These are phyloP conservation scores for Ustulina deusta DNA, from an alignment of 2,329 filamentous ascomycete genomes.

Conservation along the genomic window DNA sequence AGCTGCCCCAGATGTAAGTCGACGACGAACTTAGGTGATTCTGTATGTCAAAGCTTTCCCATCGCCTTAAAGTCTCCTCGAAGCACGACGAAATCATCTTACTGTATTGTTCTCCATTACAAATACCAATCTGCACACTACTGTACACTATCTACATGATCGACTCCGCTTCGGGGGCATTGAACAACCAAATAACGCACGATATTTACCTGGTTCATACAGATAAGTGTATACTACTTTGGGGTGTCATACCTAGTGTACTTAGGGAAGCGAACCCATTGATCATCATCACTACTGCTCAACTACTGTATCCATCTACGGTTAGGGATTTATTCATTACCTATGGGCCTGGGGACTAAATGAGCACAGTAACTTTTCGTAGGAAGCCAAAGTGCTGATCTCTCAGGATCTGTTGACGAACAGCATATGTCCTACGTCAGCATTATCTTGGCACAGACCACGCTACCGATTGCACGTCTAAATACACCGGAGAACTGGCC, in stretches of 20 bases:
- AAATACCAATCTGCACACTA: constrained; percentile 25
- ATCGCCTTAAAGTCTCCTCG: not conserved
- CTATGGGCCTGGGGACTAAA: not conserved
- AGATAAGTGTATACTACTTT: no score
- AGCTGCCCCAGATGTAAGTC: not conserved
- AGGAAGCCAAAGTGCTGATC: no score
- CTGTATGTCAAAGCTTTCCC: not conserved
- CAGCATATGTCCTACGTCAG: no score
- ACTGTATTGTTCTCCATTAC: constrained; percentile 11
- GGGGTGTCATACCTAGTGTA: no score
- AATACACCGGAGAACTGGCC: no score
- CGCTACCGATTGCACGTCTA: no score
- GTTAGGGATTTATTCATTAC: not conserved
- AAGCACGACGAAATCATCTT: not conserved
- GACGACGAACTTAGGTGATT: not conserved
- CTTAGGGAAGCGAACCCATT: not conserved
- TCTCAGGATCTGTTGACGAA: no score
- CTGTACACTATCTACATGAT: no score
- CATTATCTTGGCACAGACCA: no score
- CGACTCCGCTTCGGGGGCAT: not conserved
- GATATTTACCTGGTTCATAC: no score
- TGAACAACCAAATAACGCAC: not conserved
- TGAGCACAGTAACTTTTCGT: not conserved
- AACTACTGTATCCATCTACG: not conserved
- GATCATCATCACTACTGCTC: not conserved